phyloP scores from a whole-genome alignment of 495 filamentous ascomycete species.

The Aspergillus saccharolyticus region DNA sequence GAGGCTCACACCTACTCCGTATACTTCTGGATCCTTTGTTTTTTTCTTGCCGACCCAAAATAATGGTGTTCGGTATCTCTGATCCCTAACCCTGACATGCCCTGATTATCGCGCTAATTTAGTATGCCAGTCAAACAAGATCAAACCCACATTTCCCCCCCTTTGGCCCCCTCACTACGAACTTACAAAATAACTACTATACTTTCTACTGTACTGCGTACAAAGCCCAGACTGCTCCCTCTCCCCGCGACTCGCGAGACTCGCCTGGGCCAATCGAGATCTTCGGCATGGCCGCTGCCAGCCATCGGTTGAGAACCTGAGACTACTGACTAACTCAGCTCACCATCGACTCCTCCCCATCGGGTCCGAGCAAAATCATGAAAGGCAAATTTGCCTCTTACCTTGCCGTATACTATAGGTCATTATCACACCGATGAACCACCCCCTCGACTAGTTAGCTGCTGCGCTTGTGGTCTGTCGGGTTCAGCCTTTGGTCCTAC shows the following conservation, averaged over 20 bases:
- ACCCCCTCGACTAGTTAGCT: too few relatives aligned
- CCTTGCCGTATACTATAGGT: too few relatives aligned
- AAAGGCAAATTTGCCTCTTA: background rate
- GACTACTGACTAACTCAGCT: too few relatives aligned
- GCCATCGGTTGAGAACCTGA: background rate
- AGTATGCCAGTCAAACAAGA: slow-evolving; percentile 1
- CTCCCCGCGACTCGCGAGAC: slow-evolving; percentile 2
- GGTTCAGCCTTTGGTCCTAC: too few relatives aligned
- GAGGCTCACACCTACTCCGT: background rate
- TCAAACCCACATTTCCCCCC: background rate
- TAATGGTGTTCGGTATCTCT: background rate
- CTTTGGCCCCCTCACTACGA: background rate
- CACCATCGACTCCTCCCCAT: background rate
- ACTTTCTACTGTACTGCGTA: too few relatives aligned
- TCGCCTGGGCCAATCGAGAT: slow-evolving; percentile 14
- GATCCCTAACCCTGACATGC: background rate
- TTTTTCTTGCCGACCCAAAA: too few relatives aligned
- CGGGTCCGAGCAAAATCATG: background rate
- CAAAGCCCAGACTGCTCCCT: background rate
- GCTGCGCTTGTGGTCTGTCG: too few relatives aligned
- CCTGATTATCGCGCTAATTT: slow-evolving; percentile 6
- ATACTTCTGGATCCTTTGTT: too few relatives aligned
- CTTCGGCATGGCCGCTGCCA: slow-evolving; percentile 6
- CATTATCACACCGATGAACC: too few relatives aligned
- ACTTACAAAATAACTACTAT: too few relatives aligned